Percentiles rank a stretch among this genome's conserved stretches.
Evolutionary conservation across 2,329 filamentous ascomycete genomes (phyloP).

Genomic region (Epichloe uncinata): DNA sequence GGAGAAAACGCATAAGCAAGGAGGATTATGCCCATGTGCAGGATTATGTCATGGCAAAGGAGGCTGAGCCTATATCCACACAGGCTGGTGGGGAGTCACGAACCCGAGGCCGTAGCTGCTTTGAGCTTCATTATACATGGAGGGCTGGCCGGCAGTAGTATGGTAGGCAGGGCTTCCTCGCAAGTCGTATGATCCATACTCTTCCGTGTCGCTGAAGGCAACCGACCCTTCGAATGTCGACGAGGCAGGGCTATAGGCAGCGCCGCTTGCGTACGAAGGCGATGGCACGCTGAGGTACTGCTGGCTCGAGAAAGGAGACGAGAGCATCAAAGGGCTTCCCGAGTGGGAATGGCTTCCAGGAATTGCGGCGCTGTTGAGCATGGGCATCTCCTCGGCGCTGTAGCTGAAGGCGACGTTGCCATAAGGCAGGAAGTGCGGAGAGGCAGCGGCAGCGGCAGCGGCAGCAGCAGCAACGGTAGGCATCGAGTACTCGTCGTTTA

Average conservation of each 20-base stretch:
- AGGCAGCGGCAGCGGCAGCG: neutral
- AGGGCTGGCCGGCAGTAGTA: conserved; percentile 32
- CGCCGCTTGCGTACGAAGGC: conserved; percentile 40
- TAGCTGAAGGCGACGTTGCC: conserved; percentile 48
- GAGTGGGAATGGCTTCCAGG: conserved; percentile 29
- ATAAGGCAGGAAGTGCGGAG: conserved; percentile 36
- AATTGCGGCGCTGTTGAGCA: conserved; percentile 35
- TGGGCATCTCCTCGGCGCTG: conserved; percentile 48
- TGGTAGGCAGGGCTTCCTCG: conserved; percentile 23
- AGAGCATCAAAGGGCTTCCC: conserved; percentile 41
- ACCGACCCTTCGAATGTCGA: conserved; percentile 50
- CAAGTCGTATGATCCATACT: conserved; percentile 38
- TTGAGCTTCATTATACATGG: conserved; percentile 31
- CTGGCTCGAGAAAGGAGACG: conserved; percentile 39
- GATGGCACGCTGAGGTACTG: conserved; percentile 53
- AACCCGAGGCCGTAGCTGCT: conserved; percentile 36
- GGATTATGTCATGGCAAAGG: conserved; percentile 17
- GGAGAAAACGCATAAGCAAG: conserved; percentile 21
- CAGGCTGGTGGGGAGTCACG: conserved; percentile 48
- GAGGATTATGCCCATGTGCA: conserved; percentile 21
- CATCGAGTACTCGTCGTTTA: conserved; percentile 31
- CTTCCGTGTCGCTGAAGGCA: conserved; percentile 49
- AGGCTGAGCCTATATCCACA: conserved; percentile 44
- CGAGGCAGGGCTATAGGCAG: conserved; percentile 47
- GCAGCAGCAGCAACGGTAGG: conserved; percentile 2